phyloP scores from a whole-genome alignment of 192 early-diverging fungal genomes.

The Linnemannia elongata region DNA sequence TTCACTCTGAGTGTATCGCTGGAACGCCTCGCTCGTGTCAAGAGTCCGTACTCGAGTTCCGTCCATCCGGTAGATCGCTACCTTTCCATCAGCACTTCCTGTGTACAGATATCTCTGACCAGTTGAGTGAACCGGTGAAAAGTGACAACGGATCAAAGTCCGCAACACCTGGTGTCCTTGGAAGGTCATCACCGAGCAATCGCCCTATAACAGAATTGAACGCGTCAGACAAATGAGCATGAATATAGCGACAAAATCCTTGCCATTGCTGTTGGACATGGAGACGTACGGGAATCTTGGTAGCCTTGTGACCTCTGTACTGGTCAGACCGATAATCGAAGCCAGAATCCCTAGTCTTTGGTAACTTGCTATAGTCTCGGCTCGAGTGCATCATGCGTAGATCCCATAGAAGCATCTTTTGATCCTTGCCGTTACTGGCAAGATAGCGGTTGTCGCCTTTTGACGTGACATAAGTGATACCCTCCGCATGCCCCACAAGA shows the following conservation, averaged over 20 bases:
- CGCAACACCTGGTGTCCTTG: constrained; percentile 71
- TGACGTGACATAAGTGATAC: constrained; percentile 75
- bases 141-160: constrained; percentile 81
- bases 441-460: constrained; percentile 76
- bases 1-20: constrained; percentile 7
- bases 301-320: constrained; percentile 12
- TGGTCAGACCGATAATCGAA: constrained; percentile 28
- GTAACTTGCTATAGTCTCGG: not conserved
- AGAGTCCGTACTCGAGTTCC: constrained; percentile 52
- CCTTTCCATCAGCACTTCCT: constrained; percentile 72
- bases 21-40: constrained; percentile 32
- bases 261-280: not conserved
- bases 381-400: constrained; percentile 59
- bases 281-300: constrained; percentile 23
- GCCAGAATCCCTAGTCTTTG: not conserved
- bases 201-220: constrained; percentile 14
- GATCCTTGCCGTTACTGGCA: constrained; percentile 80
- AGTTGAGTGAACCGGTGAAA: constrained; percentile 67
- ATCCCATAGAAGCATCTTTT: constrained; percentile 78
- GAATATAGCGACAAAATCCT: not conserved
- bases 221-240: not conserved
- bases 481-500: constrained; percentile 78
- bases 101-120: constrained; percentile 76
- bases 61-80: constrained; percentile 61
- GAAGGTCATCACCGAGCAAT: constrained; percentile 70